These are phyloP conservation scores for Amylostereum areolatum DNA, from an alignment of 1,284 basidiomycete genomes.

Conservation along the genomic window DNA sequence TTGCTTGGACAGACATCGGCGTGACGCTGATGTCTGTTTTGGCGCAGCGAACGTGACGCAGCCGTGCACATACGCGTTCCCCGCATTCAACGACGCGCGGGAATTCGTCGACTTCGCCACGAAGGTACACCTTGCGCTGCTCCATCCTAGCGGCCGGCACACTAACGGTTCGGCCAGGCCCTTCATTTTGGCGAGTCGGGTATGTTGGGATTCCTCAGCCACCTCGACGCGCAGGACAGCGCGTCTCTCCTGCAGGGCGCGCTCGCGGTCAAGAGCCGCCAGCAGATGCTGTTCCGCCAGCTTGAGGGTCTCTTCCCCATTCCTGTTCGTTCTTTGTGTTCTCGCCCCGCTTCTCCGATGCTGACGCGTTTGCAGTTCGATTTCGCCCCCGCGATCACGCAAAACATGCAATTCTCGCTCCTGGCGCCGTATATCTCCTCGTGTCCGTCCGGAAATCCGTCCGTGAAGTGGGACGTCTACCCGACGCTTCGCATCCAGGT, in stretches of 20 bases:
- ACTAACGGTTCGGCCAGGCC: too few species aligned
- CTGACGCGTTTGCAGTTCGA: conserved; percentile 21
- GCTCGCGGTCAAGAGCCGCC: conserved; percentile 60
- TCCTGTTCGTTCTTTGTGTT: conserved; percentile 31
- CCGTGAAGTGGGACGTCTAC: conserved; percentile 53
- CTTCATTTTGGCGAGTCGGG: conserved; percentile 59
- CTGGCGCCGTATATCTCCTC: conserved; percentile 50
- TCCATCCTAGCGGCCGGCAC: too few species aligned
- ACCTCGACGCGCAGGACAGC: conserved; percentile 52
- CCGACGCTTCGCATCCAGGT: conserved; percentile 42
- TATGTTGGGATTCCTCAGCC: conserved; percentile 54
- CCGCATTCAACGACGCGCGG: too few species aligned
- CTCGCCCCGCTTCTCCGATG: neutral
- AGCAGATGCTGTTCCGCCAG: conserved; percentile 66
- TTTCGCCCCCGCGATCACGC: conserved; percentile 49
- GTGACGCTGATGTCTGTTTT: too few species aligned
- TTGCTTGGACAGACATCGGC: too few species aligned
- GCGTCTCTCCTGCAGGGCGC: conserved; percentile 53
- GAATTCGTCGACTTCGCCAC: conserved; percentile 65
- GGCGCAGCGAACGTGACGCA: too few species aligned
- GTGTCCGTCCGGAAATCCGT: conserved; percentile 55
- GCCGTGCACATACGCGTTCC: too few species aligned
- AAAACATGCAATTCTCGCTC: conserved; percentile 59
- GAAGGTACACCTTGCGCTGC: too few species aligned
- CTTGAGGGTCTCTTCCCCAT: conserved; percentile 60